Percentiles rank a stretch among this genome's conserved stretches.
Conservation (phyloP, 2,329 filamentous ascomycete species). For the Trichoderma lentiforme region DNA sequence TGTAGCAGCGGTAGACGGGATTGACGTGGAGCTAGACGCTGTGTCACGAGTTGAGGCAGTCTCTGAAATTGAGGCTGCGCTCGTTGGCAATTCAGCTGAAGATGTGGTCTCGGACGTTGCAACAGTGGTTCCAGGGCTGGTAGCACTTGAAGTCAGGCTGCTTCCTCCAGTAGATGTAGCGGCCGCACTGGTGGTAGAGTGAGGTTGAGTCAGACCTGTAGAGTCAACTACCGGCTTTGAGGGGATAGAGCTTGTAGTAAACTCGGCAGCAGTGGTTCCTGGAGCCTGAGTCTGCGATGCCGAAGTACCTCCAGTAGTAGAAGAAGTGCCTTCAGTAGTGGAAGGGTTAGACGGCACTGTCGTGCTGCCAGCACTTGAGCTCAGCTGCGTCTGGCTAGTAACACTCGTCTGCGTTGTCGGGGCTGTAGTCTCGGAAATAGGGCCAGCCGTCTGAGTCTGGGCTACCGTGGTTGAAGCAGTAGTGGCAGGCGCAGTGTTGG, state of each 20-base stretch:
- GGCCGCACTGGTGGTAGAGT: not conserved
- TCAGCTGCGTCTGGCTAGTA: not conserved
- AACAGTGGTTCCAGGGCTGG: not conserved
- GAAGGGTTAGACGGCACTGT: not conserved
- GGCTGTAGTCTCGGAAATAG: not conserved
- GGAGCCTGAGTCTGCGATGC: not conserved
- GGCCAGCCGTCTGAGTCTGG: not conserved
- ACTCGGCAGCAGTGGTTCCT: not conserved
- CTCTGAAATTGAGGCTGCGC: not conserved
- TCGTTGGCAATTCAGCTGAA: not conserved
- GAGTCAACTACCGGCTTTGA: not conserved
- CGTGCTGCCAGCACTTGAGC: not conserved
- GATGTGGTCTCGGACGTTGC: not conserved
- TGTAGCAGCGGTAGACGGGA: not conserved
- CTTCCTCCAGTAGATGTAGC: not conserved
- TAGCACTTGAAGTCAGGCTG: not conserved
- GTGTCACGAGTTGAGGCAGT: not conserved
- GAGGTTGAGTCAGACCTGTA: not conserved
- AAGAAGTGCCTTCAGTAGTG: not conserved
- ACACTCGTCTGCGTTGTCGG: not conserved
- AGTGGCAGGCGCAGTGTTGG: not conserved
- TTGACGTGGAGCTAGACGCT: not conserved
- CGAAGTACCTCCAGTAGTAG: not conserved
- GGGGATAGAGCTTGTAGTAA: not conserved
- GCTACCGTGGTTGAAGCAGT: not conserved